A percentile compares a stretch with the other conserved stretches of the same genome.
phyloP scores from a whole-genome alignment of 768 basidiomycete species.

The Epithele typhae region DNA sequence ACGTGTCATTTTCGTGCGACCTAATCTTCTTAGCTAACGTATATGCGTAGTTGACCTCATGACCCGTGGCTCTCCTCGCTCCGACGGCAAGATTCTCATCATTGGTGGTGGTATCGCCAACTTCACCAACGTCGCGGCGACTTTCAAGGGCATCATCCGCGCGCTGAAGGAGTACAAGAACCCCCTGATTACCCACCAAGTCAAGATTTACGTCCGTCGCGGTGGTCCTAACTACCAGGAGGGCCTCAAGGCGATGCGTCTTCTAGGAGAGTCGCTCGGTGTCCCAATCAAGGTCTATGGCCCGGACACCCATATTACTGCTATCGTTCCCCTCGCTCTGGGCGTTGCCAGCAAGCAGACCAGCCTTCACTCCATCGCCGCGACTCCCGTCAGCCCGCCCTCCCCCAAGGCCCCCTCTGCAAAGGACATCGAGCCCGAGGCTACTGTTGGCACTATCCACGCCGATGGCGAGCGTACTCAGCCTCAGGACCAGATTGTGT shows the following conservation, averaged over 20 bases:
- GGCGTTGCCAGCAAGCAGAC: constrained; percentile 63
- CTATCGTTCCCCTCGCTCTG: constrained; percentile 97
- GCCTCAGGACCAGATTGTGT: constrained; percentile 84
- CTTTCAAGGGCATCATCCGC: constrained; percentile 99
- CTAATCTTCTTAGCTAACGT: constrained; percentile 3
- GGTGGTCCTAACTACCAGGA: constrained; percentile 99
- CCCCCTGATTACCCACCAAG: constrained; percentile 75
- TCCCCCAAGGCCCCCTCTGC: constrained; percentile 34
- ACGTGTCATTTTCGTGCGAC: constrained; percentile 26
- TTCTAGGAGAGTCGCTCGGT: constrained; percentile 94
- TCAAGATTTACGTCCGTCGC: constrained; percentile 96
- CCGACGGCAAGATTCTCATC: constrained; percentile 96
- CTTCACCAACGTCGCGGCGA: constrained; percentile 98
- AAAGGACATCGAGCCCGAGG: constrained; percentile 31
- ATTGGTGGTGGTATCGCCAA: constrained; percentile 99
- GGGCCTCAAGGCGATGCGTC: constrained; percentile 95
- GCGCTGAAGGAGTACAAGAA: constrained; percentile 92
- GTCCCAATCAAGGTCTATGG: constrained; percentile 97
- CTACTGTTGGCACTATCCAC: constrained; percentile 64
- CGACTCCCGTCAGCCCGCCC: constrained; percentile 46
- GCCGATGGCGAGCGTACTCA: constrained; percentile 79
- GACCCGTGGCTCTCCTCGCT: constrained; percentile 79
- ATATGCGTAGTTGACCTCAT: constrained; percentile 73
- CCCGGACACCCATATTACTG: constrained; percentile 97
- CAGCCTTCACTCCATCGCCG: constrained; percentile 34